Evolutionary conservation across 2,329 filamentous ascomycete genomes (phyloP).

Genomic region (Ophiosphaerella korrae): DNA sequence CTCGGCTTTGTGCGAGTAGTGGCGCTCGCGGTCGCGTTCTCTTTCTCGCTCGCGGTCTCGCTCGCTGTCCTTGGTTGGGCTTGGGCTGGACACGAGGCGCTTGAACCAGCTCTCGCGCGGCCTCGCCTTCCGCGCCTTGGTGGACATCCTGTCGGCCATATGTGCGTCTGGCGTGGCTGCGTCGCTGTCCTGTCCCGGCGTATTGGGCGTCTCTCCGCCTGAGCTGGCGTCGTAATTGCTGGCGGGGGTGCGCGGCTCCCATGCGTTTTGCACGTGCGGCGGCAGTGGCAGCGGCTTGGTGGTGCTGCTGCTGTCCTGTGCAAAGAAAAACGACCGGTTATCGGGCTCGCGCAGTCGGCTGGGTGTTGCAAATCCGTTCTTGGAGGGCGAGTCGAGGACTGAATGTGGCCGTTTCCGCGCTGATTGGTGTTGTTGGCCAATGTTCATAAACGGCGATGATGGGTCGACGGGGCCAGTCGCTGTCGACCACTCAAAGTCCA

Average conservation of each 20-base stretch:
- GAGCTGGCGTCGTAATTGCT: slow-evolving; percentile 52
- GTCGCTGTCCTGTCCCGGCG: slow-evolving; percentile 51
- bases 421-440: slow-evolving; percentile 29
- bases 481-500: slow-evolving; percentile 62
- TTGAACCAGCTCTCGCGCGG: slow-evolving; percentile 40
- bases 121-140: slow-evolving; percentile 40
- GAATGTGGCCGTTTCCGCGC: slow-evolving; percentile 47
- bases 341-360: slow-evolving; percentile 55
- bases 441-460: slow-evolving; percentile 54
- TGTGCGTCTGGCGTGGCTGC: slow-evolving; percentile 49
- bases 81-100: slow-evolving; percentile 35
- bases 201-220: slow-evolving; percentile 57
- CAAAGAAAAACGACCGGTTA: slow-evolving; percentile 57
- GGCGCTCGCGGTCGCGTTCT: slow-evolving; percentile 27
- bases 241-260: slow-evolving; percentile 41
- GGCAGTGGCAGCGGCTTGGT: slow-evolving; percentile 47
- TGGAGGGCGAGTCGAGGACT: slow-evolving; percentile 55
- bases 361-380: slow-evolving; percentile 46
- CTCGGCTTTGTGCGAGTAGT: slow-evolving; percentile 47
- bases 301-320: slow-evolving; percentile 23
- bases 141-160: slow-evolving; percentile 34
- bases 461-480: slow-evolving; percentile 52
- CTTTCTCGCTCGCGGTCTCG: slow-evolving; percentile 28
- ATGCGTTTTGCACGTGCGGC: slow-evolving; percentile 39
- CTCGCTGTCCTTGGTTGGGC: slow-evolving; percentile 47